These are phyloP conservation scores for Achaetomiella virescens DNA, from an alignment of 495 filamentous ascomycete species.

Conservation along the genomic window DNA sequence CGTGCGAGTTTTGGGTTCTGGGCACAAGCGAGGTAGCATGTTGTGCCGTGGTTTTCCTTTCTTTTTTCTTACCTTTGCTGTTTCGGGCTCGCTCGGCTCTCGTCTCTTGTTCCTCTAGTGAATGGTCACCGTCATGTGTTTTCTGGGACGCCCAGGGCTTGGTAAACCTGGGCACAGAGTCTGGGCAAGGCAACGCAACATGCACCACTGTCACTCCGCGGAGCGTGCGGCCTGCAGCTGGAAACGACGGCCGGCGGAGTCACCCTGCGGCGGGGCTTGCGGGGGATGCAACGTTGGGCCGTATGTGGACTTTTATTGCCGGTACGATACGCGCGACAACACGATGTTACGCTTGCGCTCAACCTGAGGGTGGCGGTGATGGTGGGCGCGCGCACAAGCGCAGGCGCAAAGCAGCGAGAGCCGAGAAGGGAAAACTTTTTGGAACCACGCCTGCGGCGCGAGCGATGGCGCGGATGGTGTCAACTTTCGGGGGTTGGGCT, in stretches of 20 bases:
- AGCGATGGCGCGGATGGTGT: slow-evolving; percentile 17
- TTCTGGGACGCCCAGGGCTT: not conserved
- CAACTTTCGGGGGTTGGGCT: not conserved
- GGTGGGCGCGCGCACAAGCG: not conserved
- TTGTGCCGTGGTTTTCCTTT: not conserved
- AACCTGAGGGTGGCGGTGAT: not conserved
- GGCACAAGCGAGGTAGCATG: not conserved
- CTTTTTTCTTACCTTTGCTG: not conserved
- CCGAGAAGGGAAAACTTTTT: not conserved
- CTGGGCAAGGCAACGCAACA: too few relatives aligned
- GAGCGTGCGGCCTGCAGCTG: too few relatives aligned
- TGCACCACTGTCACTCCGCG: too few relatives aligned
- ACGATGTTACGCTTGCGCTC: not conserved
- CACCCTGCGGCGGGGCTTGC: slow-evolving; percentile 3
- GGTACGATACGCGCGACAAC: not conserved
- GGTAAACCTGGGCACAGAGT: not conserved
- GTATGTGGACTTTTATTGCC: slow-evolving; percentile 4
- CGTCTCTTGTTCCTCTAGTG: too few relatives aligned
- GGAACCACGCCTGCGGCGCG: slow-evolving; percentile 9
- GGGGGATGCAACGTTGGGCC: slow-evolving; percentile 9
- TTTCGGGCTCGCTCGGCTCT: too few relatives aligned
- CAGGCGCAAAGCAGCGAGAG: not conserved
- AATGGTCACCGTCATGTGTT: not conserved
- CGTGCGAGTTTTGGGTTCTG: not conserved
- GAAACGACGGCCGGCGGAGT: not conserved